These are phyloP conservation scores for Globisporangium middletonii DNA, from an alignment of 352 stramenopile species.

Conservation along the genomic window DNA sequence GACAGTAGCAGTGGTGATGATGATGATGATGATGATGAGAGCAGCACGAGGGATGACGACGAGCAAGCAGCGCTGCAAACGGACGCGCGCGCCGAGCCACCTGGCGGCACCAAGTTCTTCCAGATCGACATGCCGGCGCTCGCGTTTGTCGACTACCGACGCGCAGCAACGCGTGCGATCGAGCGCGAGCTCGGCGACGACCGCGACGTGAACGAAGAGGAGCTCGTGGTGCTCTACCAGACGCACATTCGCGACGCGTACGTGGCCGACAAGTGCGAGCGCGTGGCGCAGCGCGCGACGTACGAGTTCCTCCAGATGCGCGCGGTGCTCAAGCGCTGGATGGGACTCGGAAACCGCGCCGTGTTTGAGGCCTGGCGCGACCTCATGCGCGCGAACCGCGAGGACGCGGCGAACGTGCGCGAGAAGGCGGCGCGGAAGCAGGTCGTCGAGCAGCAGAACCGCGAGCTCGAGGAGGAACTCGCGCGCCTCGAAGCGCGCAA, in stretches of 20 bases:
- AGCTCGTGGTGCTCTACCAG: constrained; percentile 42
- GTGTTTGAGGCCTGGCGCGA: constrained; percentile 64
- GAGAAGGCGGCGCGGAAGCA: constrained; percentile 30
- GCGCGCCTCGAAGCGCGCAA: constrained; percentile 33
- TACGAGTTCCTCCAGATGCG: constrained; percentile 60
- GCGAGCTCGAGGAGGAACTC: constrained; percentile 40
- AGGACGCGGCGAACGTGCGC: constrained; percentile 23
- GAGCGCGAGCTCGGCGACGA: constrained; percentile 30
- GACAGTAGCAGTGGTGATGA: constrained; percentile 11
- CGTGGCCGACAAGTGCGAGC: constrained; percentile 39
- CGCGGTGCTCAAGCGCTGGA: constrained; percentile 45
- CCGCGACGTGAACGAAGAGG: constrained; percentile 28
- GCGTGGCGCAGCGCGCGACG: constrained; percentile 39
- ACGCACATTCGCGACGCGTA: constrained; percentile 38
- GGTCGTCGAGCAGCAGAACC: constrained; percentile 46
- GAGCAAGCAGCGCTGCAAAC: too few relatives aligned
- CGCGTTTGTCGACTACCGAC: constrained; percentile 38
- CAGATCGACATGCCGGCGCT: constrained; percentile 45
- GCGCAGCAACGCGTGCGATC: constrained; percentile 26
- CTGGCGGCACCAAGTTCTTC: constrained; percentile 25
- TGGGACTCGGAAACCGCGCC: constrained; percentile 34
- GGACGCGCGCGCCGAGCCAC: neutral
- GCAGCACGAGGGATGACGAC: too few relatives aligned
- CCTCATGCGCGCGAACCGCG: constrained; percentile 27
- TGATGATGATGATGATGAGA: neutral